Base-by-base conservation (phyloP, 768 basidiomycete genomes). In the Cantharellus cinnabarinus region DNA sequence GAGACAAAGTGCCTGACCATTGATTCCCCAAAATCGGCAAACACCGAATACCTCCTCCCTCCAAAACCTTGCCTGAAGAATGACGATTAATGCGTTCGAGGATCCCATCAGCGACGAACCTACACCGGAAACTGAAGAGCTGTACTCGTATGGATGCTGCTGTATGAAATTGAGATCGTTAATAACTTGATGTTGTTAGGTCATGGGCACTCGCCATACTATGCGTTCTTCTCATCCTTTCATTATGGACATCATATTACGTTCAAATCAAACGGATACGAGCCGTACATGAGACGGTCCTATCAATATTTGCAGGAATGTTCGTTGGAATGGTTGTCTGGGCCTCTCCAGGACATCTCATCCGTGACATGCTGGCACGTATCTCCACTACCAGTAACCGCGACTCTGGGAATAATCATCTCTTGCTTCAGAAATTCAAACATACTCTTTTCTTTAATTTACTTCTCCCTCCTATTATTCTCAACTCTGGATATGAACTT, bases 401-500 rank as follows among this genome's bases (percentile, higher is more conserved):
- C 7, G 14, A 14, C 52, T 37, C 52, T 10, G 38, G 10, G 7
- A 54, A 54, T 44, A 39, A 61, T 55, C 5, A n/a, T 57, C 55
- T n/a, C 59, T 57, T 34, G 41, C 58, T 64, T 2, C 66, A 94
- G 91, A 91, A 88, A 4, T 94, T 94, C 77, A 89, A 87, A 69
- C 89, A 94, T 67, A 97, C 94, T 2, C 75, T 98, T 56, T 94
- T 99, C 75, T 95, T 98, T 76, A 98, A 99, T 70, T 76, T 98
- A 29, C 75, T 99, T n/a, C 79, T 98, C 3, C 95, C 94, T 3
- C 95, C 95, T 1, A 99, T 99, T 68, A 99, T 99, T 67, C 74
- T 99, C 44, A 95, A 93, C 70, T 95, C 91, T 2, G 95, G 95
- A 3, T 99, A 95, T 68, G 91, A 95, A 70, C 80, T 99, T 60